These are phyloP conservation scores for Pharnaceum exiguum DNA, from an alignment of 148 eudicot species.

Conservation along the genomic window DNA sequence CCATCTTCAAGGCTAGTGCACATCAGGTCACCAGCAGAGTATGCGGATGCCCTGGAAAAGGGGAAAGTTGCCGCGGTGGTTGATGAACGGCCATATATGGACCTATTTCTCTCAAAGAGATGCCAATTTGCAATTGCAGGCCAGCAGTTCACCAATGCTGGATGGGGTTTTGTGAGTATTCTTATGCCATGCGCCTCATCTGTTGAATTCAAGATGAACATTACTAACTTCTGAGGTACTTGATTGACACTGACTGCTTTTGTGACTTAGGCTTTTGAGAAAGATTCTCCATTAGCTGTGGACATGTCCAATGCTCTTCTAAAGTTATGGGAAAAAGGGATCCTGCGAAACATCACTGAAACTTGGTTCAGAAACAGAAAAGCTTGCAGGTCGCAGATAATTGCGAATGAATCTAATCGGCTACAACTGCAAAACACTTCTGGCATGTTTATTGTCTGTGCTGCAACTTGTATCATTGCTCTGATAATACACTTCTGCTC, in stretches of 20 bases:
- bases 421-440: no score
- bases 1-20: slow-evolving; percentile 11
- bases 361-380: no score
- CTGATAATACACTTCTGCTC: no score
- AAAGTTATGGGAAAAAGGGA: no score
- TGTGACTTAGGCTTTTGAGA: slow-evolving; percentile 14
- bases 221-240: no score
- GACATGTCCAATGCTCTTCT: no score
- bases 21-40: slow-evolving; percentile 10
- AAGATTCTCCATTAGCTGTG: slow-evolving; percentile 23
- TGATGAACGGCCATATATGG: slow-evolving; percentile 27
- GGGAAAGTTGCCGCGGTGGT: slow-evolving; percentile 28
- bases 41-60: slow-evolving; percentile 12
- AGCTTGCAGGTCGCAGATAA: no score
- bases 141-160: slow-evolving; percentile 19
- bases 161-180: slow-evolving; percentile 22
- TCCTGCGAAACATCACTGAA: no score
- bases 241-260: background rate
- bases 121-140: slow-evolving; percentile 17
- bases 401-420: no score
- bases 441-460: no score
- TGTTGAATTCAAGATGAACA: background rate
- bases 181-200: background rate
- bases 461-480: no score
- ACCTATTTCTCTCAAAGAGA: slow-evolving; percentile 14